These are phyloP conservation scores for Cryptococcus sp. DNA, from an alignment of 1,284 basidiomycete species.

Conservation along the genomic window DNA sequence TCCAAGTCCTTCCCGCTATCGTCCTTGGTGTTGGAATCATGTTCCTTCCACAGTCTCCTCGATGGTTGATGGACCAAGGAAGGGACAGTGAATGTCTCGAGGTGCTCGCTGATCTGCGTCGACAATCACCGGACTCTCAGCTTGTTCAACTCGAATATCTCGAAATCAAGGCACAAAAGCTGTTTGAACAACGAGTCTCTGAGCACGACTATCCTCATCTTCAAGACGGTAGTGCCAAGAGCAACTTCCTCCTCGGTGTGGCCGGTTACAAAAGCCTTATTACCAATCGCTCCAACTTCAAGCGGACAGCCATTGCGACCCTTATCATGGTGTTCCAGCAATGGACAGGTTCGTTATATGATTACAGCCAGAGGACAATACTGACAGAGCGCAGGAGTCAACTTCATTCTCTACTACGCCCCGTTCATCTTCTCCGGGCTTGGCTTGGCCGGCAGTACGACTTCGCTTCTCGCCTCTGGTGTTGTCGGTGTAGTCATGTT, in stretches of 20 bases:
- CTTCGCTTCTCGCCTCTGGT: constrained; percentile 40
- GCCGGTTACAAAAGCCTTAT: background rate
- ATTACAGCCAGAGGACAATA: background rate
- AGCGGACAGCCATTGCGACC: constrained; percentile 30
- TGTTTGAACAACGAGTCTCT: constrained; percentile 51
- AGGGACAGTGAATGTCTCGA: constrained; percentile 55
- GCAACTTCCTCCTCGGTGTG: constrained; percentile 1
- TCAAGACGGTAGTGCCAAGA: constrained; percentile 1
- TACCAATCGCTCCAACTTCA: constrained; percentile 26
- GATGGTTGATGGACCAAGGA: constrained; percentile 60
- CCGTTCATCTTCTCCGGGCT: constrained; percentile 16
- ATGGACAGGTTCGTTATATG: constrained; percentile 12
- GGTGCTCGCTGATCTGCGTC: constrained; percentile 59
- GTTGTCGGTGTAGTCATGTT: constrained; percentile 41
- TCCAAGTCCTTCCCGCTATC: constrained; percentile 61
- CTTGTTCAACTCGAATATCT: constrained; percentile 69
- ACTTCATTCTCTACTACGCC: constrained; percentile 22
- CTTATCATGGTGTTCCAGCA: constrained; percentile 38
- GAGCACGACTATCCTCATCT: constrained; percentile 2
- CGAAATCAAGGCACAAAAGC: constrained; percentile 69
- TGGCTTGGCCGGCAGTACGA: constrained; percentile 27
- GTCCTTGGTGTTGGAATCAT: constrained; percentile 18
- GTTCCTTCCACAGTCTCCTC: constrained; percentile 52
- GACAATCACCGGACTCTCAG: constrained; percentile 56
- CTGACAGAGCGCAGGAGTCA: constrained; percentile 1